Evolutionary conservation across 805 yeast species (phyloP).

Genomic region (Cyberlindnera suaveolens): DNA sequence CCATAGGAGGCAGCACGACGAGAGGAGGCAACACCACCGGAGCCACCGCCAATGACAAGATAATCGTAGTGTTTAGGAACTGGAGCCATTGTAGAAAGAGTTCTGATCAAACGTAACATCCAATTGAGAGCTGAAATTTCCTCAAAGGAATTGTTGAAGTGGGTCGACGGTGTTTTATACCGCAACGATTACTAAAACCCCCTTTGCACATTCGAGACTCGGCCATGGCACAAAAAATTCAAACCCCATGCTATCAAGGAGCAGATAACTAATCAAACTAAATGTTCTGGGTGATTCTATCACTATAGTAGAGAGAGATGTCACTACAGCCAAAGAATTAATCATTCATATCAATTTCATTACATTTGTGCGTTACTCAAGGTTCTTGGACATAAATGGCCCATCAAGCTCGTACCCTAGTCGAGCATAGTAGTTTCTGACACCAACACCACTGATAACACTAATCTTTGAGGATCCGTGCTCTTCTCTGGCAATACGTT

Average conservation of each 20-base stretch:
- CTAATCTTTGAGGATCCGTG: conserved; percentile 89
- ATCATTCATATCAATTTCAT: neutral
- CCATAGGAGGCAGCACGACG: conserved; percentile 95
- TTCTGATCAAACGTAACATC: conserved; percentile 1
- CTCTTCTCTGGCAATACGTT: conserved; percentile 88
- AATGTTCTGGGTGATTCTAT: neutral
- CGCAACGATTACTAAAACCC: too few species aligned
- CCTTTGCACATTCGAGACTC: too few species aligned
- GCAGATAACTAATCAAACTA: neutral
- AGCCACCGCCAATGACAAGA: conserved; percentile 97
- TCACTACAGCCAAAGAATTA: neutral
- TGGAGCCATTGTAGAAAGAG: conserved; percentile 46
- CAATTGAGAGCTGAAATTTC: neutral
- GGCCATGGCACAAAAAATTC: too few species aligned
- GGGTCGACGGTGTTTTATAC: too few species aligned
- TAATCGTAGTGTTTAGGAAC: conserved; percentile 66
- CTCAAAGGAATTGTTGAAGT: too few species aligned
- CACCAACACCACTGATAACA: conserved; percentile 97
- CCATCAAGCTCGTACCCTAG: conserved; percentile 92
- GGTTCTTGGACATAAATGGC: conserved; percentile 87
- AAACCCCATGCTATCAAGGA: too few species aligned
- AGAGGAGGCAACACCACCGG: conserved; percentile 98
- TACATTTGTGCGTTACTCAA: conserved; percentile 5
- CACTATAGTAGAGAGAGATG: neutral
- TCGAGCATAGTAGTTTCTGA: conserved; percentile 88